Conservation (phyloP, 768 basidiomycete species). For the Psilocybe tampanensis region DNA sequence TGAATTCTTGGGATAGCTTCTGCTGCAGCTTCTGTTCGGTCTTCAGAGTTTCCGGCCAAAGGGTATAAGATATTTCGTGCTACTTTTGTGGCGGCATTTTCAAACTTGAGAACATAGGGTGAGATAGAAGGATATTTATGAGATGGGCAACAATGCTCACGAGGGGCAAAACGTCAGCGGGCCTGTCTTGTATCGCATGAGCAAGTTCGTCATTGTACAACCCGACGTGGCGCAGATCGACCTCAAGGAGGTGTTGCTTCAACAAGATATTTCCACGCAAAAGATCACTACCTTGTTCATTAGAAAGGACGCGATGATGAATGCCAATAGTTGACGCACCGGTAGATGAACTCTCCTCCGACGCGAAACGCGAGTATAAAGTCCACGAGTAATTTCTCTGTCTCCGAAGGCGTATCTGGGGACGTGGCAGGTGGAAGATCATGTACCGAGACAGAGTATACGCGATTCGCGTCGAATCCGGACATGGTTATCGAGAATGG, state of each 20-base stretch:
- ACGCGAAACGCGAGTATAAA: constrained; percentile 89
- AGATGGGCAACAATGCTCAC: constrained; percentile 49
- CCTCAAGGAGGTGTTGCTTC: constrained; percentile 85
- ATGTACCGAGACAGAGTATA: constrained; percentile 82
- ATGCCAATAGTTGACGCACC: constrained; percentile 46
- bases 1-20: constrained; percentile 70
- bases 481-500: constrained; percentile 56
- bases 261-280: constrained; percentile 86
- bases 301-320: neutral
- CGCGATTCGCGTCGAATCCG: constrained; percentile 81
- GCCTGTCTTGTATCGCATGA: constrained; percentile 85
- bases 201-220: constrained; percentile 95
- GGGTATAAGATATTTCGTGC: constrained; percentile 86
- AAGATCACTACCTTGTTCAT: constrained; percentile 63
- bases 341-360: constrained; percentile 90
- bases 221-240: constrained; percentile 77
- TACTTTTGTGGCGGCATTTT: constrained; percentile 85
- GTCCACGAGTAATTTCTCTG: constrained; percentile 78
- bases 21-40: constrained; percentile 40
- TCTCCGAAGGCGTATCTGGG: constrained; percentile 78
- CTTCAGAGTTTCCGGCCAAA: constrained; percentile 53
- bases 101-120: constrained; percentile 61
- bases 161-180: constrained; percentile 86
- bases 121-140: neutral
- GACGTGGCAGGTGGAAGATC: constrained; percentile 55